phyloP scores from a whole-genome alignment of 805 yeast genomes.

The Wickerhamia fluorescens region DNA sequence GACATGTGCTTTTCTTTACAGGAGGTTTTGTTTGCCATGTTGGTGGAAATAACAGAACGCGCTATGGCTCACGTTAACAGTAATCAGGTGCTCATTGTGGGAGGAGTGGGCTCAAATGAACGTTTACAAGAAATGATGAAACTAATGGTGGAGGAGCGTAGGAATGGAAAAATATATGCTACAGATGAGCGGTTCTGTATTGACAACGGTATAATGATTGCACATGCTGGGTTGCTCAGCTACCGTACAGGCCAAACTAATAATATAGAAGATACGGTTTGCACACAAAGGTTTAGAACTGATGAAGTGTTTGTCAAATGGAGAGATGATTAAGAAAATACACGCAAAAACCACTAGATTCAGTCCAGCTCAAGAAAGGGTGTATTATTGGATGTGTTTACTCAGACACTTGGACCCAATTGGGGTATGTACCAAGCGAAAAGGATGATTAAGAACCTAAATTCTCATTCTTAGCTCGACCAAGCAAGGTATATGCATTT shows the following conservation, averaged over 20 bases:
- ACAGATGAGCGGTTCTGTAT: slow-evolving; percentile 97
- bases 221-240: slow-evolving; percentile 90
- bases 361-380: too few species aligned
- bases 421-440: too few species aligned
- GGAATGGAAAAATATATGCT: slow-evolving; percentile 79
- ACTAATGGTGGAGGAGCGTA: slow-evolving; percentile 81
- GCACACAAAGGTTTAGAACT: slow-evolving; percentile 90
- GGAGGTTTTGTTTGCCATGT: slow-evolving; percentile 89
- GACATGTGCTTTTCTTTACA: slow-evolving; percentile 92
- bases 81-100: slow-evolving; percentile 86
- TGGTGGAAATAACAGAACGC: slow-evolving; percentile 94
- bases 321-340: slow-evolving; percentile 71
- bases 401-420: too few species aligned
- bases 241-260: slow-evolving; percentile 73
- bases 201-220: slow-evolving; percentile 98
- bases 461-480: too few species aligned
- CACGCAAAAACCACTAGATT: too few species aligned
- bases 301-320: slow-evolving; percentile 88
- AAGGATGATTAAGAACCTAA: too few species aligned
- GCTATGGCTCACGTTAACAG: slow-evolving; percentile 97
- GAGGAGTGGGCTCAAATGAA: slow-evolving; percentile 97
- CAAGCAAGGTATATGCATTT: too few species aligned
- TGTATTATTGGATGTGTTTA: too few species aligned
- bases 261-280: slow-evolving; percentile 62
- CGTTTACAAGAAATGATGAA: slow-evolving; percentile 95